Conservation (phyloP, 148 eudicot species). For the Chenopodium formosanum region DNA sequence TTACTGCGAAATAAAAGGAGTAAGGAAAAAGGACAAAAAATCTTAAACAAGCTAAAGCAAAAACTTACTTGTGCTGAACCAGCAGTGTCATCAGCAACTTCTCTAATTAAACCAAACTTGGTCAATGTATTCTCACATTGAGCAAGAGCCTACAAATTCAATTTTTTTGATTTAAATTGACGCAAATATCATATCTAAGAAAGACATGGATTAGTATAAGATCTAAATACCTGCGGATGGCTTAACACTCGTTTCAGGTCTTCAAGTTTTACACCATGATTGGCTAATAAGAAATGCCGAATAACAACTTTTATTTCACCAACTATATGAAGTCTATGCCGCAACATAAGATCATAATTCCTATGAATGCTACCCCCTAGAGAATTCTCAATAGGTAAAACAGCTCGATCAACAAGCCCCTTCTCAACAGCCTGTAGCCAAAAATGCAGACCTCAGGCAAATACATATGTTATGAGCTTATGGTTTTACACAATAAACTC, state of each 20-base stretch:
- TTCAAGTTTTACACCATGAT: slow-evolving; percentile 62
- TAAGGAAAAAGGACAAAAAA: background rate
- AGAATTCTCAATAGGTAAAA: slow-evolving; percentile 88
- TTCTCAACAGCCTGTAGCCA: slow-evolving; percentile 63
- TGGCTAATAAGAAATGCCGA: slow-evolving; percentile 80
- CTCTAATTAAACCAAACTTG: slow-evolving; percentile 64
- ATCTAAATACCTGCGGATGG: slow-evolving; percentile 73
- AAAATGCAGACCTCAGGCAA: background rate
- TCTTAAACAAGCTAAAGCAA: no score
- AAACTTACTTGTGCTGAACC: slow-evolving; percentile 80
- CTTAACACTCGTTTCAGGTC: slow-evolving; percentile 75
- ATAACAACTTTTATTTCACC: slow-evolving; percentile 85
- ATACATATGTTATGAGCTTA: background rate
- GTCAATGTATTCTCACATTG: slow-evolving; percentile 86
- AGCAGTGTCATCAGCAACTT: slow-evolving; percentile 88
- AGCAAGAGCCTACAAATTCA: slow-evolving; percentile 63
- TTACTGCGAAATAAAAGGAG: background rate
- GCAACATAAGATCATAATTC: slow-evolving; percentile 80
- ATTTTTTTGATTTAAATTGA: background rate
- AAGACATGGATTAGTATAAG: background rate
- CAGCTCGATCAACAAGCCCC: slow-evolving; percentile 87
- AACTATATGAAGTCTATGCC: slow-evolving; percentile 76
- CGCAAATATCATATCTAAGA: background rate
- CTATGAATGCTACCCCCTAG: slow-evolving; percentile 93
- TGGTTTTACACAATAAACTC: no score